phyloP scores from a whole-genome alignment of 2,329 filamentous ascomycete genomes.

The Elsinoe fawcettii region DNA sequence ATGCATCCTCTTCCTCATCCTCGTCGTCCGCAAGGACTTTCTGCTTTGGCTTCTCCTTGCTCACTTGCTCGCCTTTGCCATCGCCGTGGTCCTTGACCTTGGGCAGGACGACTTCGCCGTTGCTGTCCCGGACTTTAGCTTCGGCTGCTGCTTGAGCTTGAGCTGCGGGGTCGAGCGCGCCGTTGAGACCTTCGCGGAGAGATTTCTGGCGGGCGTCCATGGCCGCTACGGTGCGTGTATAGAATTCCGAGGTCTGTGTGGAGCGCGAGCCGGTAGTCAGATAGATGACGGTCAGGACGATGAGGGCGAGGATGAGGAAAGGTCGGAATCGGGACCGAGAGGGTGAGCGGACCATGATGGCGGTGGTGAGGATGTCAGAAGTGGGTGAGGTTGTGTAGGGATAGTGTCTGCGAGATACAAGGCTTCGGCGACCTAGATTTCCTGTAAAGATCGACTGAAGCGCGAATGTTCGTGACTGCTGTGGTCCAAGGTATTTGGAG shows the following conservation, averaged over 20 bases:
- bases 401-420: background rate
- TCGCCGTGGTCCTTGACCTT: constrained; percentile 34
- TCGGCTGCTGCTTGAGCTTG: constrained; percentile 22
- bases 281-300: constrained; percentile 63
- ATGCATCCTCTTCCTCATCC: constrained; percentile 15
- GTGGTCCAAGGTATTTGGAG: background rate
- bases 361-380: background rate
- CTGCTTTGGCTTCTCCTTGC: constrained; percentile 52
- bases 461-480: background rate
- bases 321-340: constrained; percentile 14
- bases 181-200: background rate
- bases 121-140: constrained; percentile 12
- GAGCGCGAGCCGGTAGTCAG: constrained; percentile 56
- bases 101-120: constrained; percentile 3
- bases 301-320: constrained; percentile 52
- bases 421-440: background rate
- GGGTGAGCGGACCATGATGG: constrained; percentile 14
- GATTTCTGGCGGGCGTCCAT: constrained; percentile 41
- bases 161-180: background rate
- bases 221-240: constrained; percentile 48
- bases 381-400: background rate
- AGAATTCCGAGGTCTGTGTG: constrained; percentile 48
- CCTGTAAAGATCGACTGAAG: background rate
- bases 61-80: constrained; percentile 44
- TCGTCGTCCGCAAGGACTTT: constrained; percentile 58